These are phyloP conservation scores for Trichosporon ovoides DNA, from an alignment of 1,284 basidiomycete species.

Conservation along the genomic window DNA sequence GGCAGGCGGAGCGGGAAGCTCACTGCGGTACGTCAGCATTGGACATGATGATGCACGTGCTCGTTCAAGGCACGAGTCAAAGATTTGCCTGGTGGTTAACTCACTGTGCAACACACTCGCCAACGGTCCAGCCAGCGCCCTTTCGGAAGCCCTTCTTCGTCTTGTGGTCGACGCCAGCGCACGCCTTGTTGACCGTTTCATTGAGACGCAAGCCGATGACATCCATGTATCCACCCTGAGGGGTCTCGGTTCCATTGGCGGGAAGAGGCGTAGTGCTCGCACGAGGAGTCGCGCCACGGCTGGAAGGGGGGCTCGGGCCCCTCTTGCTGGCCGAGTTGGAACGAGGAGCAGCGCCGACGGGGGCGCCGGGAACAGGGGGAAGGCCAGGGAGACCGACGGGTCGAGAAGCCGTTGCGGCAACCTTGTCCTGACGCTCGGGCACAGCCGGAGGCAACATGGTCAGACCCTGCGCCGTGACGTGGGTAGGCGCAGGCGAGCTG, in stretches of 20 bases:
- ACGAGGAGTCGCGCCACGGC: conserved; percentile 20
- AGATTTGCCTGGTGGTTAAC: too few relatives aligned
- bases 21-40: conserved; percentile 27
- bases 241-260: conserved; percentile 10
- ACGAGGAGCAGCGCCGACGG: conserved; percentile 13
- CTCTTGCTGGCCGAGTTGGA: conserved; percentile 29
- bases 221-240: conserved; percentile 43
- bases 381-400: neutral
- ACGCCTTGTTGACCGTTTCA: conserved; percentile 48
- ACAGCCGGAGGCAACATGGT: conserved; percentile 14
- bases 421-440: conserved; percentile 8
- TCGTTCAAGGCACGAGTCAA: too few relatives aligned
- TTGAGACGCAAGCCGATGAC: conserved; percentile 46
- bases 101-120: conserved; percentile 45
- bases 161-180: conserved; percentile 45
- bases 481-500: conserved; percentile 40
- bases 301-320: conserved; percentile 18
- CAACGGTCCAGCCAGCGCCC: conserved; percentile 44
- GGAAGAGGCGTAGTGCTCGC: conserved; percentile 9
- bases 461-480: conserved; percentile 21
- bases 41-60: too few relatives aligned
- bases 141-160: conserved; percentile 45
- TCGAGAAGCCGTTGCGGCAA: neutral
- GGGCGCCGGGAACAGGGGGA: neutral
- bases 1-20: conserved; percentile 39